Evolutionary conservation across 352 stramenopile genomes (phyloP), one percentile per base, ranked within the genome.

Genomic region (Pythium vanterpoolii): DNA sequence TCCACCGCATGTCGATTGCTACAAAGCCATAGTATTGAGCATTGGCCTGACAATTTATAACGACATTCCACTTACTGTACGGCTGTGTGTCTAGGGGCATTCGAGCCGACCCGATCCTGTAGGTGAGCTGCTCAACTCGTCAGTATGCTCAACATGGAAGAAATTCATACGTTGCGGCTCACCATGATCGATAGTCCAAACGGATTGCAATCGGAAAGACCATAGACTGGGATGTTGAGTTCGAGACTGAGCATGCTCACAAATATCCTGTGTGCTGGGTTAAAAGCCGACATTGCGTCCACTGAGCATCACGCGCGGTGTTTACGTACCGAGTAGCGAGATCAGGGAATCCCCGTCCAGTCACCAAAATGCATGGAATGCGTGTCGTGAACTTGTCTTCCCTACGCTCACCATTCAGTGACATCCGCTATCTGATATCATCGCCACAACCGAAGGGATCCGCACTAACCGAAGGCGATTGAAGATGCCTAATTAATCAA

Each of bases 181-280:
- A 93, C 85, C 65, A 98, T 90, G 30, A 98, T 96, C 5, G 86
- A 92, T 23, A 98, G 65, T 0, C 95, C 95, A 64, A 94, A 98
- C 0, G 95, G 93, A 76, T 98, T 98, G 71, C 90, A 98, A 65
- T 98, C 95, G 42, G 87, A 95, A 18, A 98, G 45, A 19, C 93
- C 93, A 51, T 96, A 77, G 14, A 98, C 89, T 27, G 95, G 95
- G 26, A 98, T 72, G 30, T 72, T 34, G 3, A 98, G 66, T 34
- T 72, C 57, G 9, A 67, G 56, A 28, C 79, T 82, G 31, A 98
- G 70, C 28, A 86, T 73, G 18, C 77, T 82, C 7, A 98, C 88
- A 50, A 97, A 94, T 7, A 80, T 78, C 52, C 95, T 89, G 6
- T 52, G 11, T 11, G 44, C 31, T 10, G 21, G 48, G 66, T 36